These are phyloP conservation scores for Ambrosia hybrid DNA, from an alignment of 140 eudicot species.

Conservation along the genomic window DNA sequence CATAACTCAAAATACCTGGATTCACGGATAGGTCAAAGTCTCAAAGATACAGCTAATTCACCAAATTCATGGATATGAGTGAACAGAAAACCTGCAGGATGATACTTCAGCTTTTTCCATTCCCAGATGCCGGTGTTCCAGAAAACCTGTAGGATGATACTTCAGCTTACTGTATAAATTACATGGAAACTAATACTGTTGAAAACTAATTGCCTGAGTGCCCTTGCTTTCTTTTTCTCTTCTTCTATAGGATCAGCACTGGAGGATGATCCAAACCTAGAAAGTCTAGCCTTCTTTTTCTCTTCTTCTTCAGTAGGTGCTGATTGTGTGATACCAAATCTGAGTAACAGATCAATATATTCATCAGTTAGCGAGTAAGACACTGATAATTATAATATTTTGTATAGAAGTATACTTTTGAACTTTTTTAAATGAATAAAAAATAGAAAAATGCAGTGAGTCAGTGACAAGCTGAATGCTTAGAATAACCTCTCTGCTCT, in stretches of 20 bases:
- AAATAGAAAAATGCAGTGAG: background rate
- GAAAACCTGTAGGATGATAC: too few relatives aligned
- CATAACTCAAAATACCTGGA: conserved; percentile 6
- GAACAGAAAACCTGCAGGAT: background rate
- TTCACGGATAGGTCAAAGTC: background rate
- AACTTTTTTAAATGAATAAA: background rate
- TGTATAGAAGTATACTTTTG: too few relatives aligned
- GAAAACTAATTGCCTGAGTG: conserved; percentile 54
- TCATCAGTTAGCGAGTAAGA: background rate
- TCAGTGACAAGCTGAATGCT: background rate
- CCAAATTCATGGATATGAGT: conserved; percentile 27
- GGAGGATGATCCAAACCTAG: conserved; percentile 70
- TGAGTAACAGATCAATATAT: conserved; percentile 27
- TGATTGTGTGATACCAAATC: conserved; percentile 68
- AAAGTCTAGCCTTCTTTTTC: conserved; percentile 93
- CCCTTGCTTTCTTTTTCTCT: conserved; percentile 94
- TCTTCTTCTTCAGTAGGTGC: conserved; percentile 65
- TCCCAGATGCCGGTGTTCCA: too few relatives aligned
- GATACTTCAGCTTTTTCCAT: background rate
- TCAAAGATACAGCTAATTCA: background rate
- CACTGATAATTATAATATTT: too few relatives aligned
- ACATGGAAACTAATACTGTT: background rate
- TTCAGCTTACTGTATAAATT: too few relatives aligned
- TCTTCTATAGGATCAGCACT: conserved; percentile 62
- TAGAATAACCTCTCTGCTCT: conserved; percentile 85